Base-by-base conservation (phyloP, 192 early-diverging fungal genomes). In the Coemansia sp. region DNA sequence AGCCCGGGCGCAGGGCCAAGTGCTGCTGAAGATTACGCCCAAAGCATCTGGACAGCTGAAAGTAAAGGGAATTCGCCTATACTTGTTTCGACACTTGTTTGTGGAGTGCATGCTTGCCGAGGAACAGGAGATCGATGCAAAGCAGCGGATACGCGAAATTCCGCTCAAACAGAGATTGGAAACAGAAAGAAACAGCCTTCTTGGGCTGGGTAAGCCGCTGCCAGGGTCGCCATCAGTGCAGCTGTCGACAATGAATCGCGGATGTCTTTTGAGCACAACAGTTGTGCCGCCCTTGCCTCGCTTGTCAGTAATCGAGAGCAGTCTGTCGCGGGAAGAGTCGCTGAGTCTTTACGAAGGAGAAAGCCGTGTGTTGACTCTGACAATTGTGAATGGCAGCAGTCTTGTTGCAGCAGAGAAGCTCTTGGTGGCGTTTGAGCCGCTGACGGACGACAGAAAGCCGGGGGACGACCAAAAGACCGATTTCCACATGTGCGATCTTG, bases 291-390 rank as follows among this genome's bases (percentile, higher is more conserved):
- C 68, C 2, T 19, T 83, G 58, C 80, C 80, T 20, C 64, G 37
- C 2, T 46, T 83, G 16, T 39, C 65, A 5, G 65, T 77, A 16
- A 45, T 70, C 1, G 55, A 69, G 46, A 69, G 68, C 40, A 66
- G 64, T 40, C 39, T 65, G 7, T 68, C 58, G 16, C 45, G 43
- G 19, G 78, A 72, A 50, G 72, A 72, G 16, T 70, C 68, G 25
- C 43, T 82, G 62, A 74, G 72, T 32, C 66, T 83, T 53, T 74
- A 62, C 53, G 80, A 83, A 55, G 80, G 80, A 51, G 80, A 83
- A 32, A 59, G 61, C 14, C 66, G 69, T 2, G 38, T 67, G 5
- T 63, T 83, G 1, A 48, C 25, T 7, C 65, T 83, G 1, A 57
- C 58, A 17, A 58, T 83, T 43, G 80, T 65, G 9, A 83, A 77